Conservation (phyloP, 345 rosid species). For the Erucastrum elatum region DNA sequence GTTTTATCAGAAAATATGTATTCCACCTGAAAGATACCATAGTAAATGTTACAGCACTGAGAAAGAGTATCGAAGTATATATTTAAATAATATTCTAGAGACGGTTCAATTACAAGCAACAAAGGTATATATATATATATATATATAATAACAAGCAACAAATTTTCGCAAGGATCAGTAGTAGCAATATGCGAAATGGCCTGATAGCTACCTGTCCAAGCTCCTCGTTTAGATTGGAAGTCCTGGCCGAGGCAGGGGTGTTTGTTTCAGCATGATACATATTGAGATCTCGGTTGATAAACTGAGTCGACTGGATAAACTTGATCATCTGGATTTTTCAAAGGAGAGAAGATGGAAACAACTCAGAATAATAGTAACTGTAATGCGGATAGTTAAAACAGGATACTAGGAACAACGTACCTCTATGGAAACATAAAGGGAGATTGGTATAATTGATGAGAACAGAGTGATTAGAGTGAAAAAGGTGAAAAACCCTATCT, state of each 20-base stretch:
- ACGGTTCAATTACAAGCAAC: not conserved
- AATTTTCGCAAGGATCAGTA: constrained; percentile 8
- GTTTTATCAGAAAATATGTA: constrained; percentile 98
- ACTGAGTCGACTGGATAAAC: constrained; percentile 94
- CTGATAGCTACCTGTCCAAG: constrained; percentile 84
- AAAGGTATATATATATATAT: not conserved
- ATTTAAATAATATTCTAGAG: not conserved
- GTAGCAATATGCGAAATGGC: constrained; percentile 1
- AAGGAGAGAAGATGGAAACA: constrained; percentile 22
- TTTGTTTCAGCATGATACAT: constrained; percentile 92
- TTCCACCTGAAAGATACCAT: constrained; percentile 68
- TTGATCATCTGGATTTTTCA: constrained; percentile 75
- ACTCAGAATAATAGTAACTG: constrained; percentile 14
- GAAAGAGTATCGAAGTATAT: constrained; percentile 11
- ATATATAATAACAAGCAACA: constrained; percentile 6
- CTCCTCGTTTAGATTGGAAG: constrained; percentile 98
- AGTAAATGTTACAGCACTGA: constrained; percentile 16
- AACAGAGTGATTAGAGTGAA: constrained; percentile 88
- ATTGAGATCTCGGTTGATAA: constrained; percentile 85
- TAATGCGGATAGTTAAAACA: constrained; percentile 6
- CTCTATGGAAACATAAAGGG: constrained; percentile 97
- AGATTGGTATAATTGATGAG: constrained; percentile 95
- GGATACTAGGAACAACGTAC: constrained; percentile 45
- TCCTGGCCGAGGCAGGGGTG: constrained; percentile 93
- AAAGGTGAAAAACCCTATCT: constrained; percentile 73